Conservation (phyloP, 1,139 yeast species). For the Suhomyces wounanorum region DNA sequence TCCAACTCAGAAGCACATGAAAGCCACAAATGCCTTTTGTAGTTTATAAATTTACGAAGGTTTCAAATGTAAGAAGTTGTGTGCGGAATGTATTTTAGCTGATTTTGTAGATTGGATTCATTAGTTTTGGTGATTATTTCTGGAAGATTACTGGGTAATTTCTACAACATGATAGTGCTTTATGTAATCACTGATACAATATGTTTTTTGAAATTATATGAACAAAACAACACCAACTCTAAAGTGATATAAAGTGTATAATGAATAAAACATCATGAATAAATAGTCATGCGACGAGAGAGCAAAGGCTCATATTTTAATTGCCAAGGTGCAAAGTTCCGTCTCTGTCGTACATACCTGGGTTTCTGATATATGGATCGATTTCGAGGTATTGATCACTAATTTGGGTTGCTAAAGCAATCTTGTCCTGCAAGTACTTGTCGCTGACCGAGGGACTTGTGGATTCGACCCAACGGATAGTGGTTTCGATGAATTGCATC, state of each 20-base stretch:
- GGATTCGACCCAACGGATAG: slow-evolving; percentile 44
- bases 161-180: no score
- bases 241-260: not conserved
- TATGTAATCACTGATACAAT: no score
- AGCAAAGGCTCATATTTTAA: not conserved
- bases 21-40: no score
- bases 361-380: slow-evolving; percentile 44
- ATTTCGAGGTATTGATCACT: slow-evolving; percentile 37
- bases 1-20: not conserved
- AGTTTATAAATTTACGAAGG: no score
- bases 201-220: not conserved
- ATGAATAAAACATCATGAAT: not conserved
- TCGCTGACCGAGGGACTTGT: slow-evolving; percentile 44
- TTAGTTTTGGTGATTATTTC: no score
- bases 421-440: slow-evolving; percentile 41
- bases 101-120: no score
- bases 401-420: slow-evolving; percentile 31
- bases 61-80: no score
- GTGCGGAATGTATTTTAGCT: no score
- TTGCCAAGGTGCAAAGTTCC: slow-evolving; percentile 18
- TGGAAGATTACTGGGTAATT: no score
- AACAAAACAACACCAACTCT: not conserved
- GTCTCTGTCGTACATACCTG: slow-evolving; percentile 44
- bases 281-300: not conserved
- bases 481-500: slow-evolving; percentile 36